Evolutionary conservation across 2,329 filamentous ascomycete genomes (phyloP), one percentile per base, ranked within the genome.

Genomic region (Ascochyta rabiei): DNA sequence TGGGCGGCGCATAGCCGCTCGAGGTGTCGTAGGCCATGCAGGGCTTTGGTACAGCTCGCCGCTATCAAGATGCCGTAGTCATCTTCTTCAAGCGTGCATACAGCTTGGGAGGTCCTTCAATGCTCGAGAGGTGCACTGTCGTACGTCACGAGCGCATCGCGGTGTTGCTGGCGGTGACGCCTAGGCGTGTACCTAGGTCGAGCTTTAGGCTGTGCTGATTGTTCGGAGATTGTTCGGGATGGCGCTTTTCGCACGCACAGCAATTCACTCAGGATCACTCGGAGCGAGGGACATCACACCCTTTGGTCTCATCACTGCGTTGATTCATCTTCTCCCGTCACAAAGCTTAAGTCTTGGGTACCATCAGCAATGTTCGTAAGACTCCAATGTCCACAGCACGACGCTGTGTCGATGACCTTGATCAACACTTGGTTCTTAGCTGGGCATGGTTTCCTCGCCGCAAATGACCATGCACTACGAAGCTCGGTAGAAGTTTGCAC

Each of bases 1-100:
- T 84, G 72, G 87, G 85, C 72, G 86, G 83, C 71, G 82, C 84
- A 80, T 93, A 91, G 80, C 89, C 89, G 79, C 85, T 86, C 70
- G 86, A 83, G 69, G 82, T 77, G 73, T 89, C 85, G 79, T 89
- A 83, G 78, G 88, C 86, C 89, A 91, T 91, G 28, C 3, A 37
- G 53, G 57, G 48, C 57, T 49, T 45, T n/a, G 35, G 15, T 50
- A n/a, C 38, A 44, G 48, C 47, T 55, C 19, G 26, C 50, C 26
- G 53, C 53, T 67, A 64, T 57, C 24, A 41, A 46, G 44, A 37
- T 26, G 12, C n/a, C n/a, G 45, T 34, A 31, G 12, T 59, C 64
- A 67, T 68, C 45, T 44, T 61, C 41, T 38, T 40, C 21, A 23
- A 24, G 15, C 19, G n/a, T 16, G 37, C 28, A 21, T 48, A 47